phyloP scores from a whole-genome alignment of 345 rosid species.

The Noccaea bulbosa region DNA sequence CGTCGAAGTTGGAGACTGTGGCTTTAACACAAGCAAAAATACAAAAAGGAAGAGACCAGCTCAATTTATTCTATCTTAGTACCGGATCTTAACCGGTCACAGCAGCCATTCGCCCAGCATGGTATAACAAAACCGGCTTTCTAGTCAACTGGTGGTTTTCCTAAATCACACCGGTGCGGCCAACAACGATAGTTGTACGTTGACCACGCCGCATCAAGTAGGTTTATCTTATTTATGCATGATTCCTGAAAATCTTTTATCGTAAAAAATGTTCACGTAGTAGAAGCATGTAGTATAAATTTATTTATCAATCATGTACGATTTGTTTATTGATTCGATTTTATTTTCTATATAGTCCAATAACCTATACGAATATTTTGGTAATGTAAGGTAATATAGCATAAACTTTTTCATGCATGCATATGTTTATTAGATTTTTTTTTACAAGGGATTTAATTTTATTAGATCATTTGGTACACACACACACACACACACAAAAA shows the following conservation, averaged over 20 bases:
- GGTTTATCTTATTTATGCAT: constrained; percentile 1
- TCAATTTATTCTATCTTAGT: neutral
- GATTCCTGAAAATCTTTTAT: constrained; percentile 17
- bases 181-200: constrained; percentile 6
- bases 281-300: neutral
- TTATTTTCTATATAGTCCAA: neutral
- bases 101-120: neutral
- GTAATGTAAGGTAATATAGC: neutral
- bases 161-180: neutral
- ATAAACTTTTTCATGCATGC: constrained; percentile 17
- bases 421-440: neutral
- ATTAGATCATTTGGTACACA: neutral
- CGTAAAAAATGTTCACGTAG: neutral
- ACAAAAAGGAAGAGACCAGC: neutral
- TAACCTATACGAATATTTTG: neutral
- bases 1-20: neutral
- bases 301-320: neutral
- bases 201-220: neutral
- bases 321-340: neutral
- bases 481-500: neutral
- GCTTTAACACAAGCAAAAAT: neutral
- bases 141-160: neutral
- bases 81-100: constrained; percentile 2
- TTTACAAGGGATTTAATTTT: no score
- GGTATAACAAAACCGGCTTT: constrained; percentile 9